These are phyloP conservation scores for Eragrostis nindensis DNA, from an alignment of 176 grass and related monocot species.

Conservation along the genomic window DNA sequence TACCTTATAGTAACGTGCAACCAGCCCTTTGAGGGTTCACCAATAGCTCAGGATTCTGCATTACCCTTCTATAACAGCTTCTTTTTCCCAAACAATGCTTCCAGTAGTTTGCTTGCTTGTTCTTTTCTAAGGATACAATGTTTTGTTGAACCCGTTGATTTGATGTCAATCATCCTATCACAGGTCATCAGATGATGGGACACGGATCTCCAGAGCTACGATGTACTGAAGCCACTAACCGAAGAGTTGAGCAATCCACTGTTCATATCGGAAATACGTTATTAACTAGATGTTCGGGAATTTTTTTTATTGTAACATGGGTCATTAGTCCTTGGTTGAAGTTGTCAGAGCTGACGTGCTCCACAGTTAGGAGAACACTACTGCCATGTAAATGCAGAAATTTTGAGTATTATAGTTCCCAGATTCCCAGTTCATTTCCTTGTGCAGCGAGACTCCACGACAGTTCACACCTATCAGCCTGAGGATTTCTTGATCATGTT, in stretches of 20 bases:
- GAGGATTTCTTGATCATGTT: no score
- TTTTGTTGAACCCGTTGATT: neutral
- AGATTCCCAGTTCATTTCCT: neutral
- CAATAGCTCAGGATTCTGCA: neutral
- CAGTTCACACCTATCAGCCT: no score
- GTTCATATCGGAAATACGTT: neutral
- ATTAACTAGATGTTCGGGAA: neutral
- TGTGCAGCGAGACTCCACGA: no score
- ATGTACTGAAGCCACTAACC: neutral
- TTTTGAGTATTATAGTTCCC: conserved; percentile 9
- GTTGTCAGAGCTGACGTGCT: neutral
- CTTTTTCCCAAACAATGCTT: neutral
- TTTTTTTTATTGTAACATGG: neutral
- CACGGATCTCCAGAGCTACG: neutral
- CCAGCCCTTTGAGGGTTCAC: neutral
- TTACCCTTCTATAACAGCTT: neutral
- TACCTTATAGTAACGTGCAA: neutral
- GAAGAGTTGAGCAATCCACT: neutral
- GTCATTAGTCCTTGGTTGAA: neutral
- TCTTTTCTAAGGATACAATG: no score
- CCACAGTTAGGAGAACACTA: neutral
- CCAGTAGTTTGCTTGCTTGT: neutral
- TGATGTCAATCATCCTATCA: neutral
- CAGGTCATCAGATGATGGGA: neutral
- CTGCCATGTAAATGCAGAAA: conserved; percentile 19